A percentile compares a stretch with the other conserved stretches of the same genome.
Conservation (phyloP, 1,139 yeast genomes). For the Debaryomycetaceae sp. region DNA sequence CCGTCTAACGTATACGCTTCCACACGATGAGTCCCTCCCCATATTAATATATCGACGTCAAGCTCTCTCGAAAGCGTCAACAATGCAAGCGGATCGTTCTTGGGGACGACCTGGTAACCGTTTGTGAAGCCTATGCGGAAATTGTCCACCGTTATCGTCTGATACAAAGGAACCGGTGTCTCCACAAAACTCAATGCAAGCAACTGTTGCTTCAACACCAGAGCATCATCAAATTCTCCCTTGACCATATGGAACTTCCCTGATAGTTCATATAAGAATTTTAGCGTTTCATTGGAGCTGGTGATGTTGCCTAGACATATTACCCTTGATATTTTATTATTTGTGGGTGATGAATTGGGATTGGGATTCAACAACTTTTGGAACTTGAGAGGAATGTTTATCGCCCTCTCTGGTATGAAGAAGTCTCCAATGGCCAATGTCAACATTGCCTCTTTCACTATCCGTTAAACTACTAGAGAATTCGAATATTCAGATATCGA, state of each 20-base stretch:
- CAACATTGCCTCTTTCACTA: slow-evolving; percentile 46
- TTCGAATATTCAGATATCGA: background rate
- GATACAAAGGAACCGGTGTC: slow-evolving; percentile 54
- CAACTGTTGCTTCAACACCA: slow-evolving; percentile 33
- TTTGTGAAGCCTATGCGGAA: slow-evolving; percentile 81
- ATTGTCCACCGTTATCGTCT: slow-evolving; percentile 64
- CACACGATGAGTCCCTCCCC: slow-evolving; percentile 95
- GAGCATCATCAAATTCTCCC: slow-evolving; percentile 64
- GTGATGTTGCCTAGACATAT: slow-evolving; percentile 83
- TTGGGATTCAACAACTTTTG: slow-evolving; percentile 62
- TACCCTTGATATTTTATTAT: slow-evolving; percentile 78
- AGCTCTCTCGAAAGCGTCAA: slow-evolving; percentile 81
- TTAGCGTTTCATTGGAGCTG: slow-evolving; percentile 59
- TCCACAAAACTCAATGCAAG: slow-evolving; percentile 31
- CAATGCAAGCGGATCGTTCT: slow-evolving; percentile 80
- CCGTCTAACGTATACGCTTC: slow-evolving; percentile 94
- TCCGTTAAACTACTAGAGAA: background rate
- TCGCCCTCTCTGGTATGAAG: slow-evolving; percentile 82
- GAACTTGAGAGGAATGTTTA: slow-evolving; percentile 58
- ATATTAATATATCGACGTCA: slow-evolving; percentile 87
- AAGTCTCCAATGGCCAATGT: slow-evolving; percentile 89
- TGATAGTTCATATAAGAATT: slow-evolving; percentile 63
- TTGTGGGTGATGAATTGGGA: slow-evolving; percentile 34
- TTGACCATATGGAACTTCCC: slow-evolving; percentile 72
- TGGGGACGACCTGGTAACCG: slow-evolving; percentile 82